A percentile compares a stretch with the other conserved stretches of the same genome.
phyloP scores from a whole-genome alignment of 768 basidiomycete species.

The Mycena rosella region DNA sequence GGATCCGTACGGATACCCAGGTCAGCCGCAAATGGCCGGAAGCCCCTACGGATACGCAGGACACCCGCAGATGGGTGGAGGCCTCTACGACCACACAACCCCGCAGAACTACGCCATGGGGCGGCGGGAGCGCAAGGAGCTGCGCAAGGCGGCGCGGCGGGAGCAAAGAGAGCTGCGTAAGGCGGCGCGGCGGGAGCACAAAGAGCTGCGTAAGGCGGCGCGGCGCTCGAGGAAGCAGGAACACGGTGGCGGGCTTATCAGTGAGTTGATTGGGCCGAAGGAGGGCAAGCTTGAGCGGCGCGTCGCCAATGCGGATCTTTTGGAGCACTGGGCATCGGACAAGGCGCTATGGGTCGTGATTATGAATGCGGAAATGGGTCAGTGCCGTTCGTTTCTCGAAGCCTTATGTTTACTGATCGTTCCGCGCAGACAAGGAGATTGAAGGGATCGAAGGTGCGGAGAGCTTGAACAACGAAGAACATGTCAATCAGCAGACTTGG shows the following conservation, averaged over 20 bases:
- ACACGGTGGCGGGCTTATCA: conserved; percentile 11
- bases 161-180: no score
- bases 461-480: conserved; percentile 20
- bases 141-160: no score
- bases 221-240: conserved; percentile 9
- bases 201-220: conserved; percentile 16
- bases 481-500: conserved; percentile 17
- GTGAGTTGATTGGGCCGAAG: conserved; percentile 17
- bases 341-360: conserved; percentile 41
- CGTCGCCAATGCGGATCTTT: conserved; percentile 38
- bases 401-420: not conserved
- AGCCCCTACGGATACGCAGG: not conserved
- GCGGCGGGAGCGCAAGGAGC: no score
- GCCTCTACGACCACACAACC: not conserved
- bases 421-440: conserved; percentile 35
- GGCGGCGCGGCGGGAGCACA: conserved; percentile 24
- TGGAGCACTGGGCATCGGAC: conserved; percentile 40
- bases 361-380: conserved; percentile 39
- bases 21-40: not conserved
- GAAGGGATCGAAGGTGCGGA: conserved; percentile 40
- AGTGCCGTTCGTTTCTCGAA: not conserved
- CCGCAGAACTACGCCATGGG: no score
- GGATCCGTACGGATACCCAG: not conserved
- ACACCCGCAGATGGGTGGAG: not conserved
- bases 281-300: conserved; percentile 32